Percentiles rank a stretch among this genome's conserved stretches.
Conservation (phyloP, 1,284 basidiomycete genomes). For the Peniophora sp. region DNA sequence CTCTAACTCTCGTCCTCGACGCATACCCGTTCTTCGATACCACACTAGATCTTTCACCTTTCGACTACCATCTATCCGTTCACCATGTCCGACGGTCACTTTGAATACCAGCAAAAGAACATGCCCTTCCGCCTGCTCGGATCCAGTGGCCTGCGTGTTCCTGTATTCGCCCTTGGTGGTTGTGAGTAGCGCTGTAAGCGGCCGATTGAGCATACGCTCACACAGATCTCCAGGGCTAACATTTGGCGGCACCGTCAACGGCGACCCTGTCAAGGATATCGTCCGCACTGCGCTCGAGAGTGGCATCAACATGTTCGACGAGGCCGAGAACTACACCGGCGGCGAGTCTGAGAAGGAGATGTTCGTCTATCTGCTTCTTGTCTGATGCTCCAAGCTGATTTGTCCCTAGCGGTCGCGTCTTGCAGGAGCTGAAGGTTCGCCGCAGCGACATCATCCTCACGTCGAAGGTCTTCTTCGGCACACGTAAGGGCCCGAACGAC, state of each 20-base stretch:
- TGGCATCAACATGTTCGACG: constrained; percentile 68
- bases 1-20: not conserved
- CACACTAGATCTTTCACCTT: not conserved
- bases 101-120: constrained; percentile 48
- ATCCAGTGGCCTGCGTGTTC: constrained; percentile 66
- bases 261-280: constrained; percentile 69
- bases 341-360: constrained; percentile 68
- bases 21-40: not conserved
- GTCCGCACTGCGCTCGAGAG: constrained; percentile 58
- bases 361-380: constrained; percentile 28
- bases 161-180: constrained; percentile 73
- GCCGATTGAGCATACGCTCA: constrained; percentile 1
- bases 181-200: constrained; percentile 40
- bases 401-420: constrained; percentile 57
- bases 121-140: constrained; percentile 76
- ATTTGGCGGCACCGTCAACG: constrained; percentile 59
- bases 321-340: constrained; percentile 59
- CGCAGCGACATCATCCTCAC: constrained; percentile 69
- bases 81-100: not conserved
- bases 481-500: constrained; percentile 50
- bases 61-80: not conserved
- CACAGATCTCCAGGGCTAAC: constrained; percentile 42
- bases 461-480: constrained; percentile 59
- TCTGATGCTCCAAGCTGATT: not conserved
- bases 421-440: constrained; percentile 66